Base-by-base conservation (phyloP, 192 early-diverging fungal species). In the Linnemannia exigua region DNA sequence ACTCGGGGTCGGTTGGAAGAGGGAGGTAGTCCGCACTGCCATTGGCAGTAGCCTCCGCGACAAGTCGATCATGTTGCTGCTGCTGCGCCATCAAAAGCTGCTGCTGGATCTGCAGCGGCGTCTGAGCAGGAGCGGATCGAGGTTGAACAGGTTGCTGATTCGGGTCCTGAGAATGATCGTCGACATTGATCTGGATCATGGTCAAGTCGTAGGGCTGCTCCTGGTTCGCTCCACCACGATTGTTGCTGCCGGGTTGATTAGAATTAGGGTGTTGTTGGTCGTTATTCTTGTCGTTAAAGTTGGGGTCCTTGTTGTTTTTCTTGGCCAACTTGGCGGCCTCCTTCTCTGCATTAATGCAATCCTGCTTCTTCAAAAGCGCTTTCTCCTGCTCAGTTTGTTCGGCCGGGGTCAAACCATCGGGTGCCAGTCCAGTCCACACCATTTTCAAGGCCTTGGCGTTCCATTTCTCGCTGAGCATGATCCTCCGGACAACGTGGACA, bases 401-500 rank as follows among this genome's bases (percentile, higher is more conserved):
- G 50, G 72, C 48, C 3, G 77, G 79, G 16, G 76, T 61, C 79
- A 86, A 58, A 19, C 84, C 84, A 69, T 80, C 84, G 14, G 76
- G 76, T 1, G 72, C 84, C 20, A 86, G 28, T 33, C 84, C 84
- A 9, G 84, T 80, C 84, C 84, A 86, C 11, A 37, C 68, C 12
- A 77, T 75, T n/a, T 77, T 71, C 19, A 74, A 11, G 5, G 67
- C 70, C 22, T 67, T 79, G 31, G 84, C 84, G 5, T 77, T 72
- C 25, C 76, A 33, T 47, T 79, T 87, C 50, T 89, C 88, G 31
- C 63, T 28, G 38, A 79, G 75, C 79, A 81, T 89, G 73, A 91
- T 86, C 73, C 94, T 92, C 5, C 93, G 90, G 35, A 91, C 89
- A n/a, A 92, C 91, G 70, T 95, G 93, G 14, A 94, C 84, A 58